Evolutionary conservation across 805 yeast genomes (phyloP), one percentile per base, ranked within the genome.

Genomic region (Cyberlindnera nakhonratchasimensis): DNA sequence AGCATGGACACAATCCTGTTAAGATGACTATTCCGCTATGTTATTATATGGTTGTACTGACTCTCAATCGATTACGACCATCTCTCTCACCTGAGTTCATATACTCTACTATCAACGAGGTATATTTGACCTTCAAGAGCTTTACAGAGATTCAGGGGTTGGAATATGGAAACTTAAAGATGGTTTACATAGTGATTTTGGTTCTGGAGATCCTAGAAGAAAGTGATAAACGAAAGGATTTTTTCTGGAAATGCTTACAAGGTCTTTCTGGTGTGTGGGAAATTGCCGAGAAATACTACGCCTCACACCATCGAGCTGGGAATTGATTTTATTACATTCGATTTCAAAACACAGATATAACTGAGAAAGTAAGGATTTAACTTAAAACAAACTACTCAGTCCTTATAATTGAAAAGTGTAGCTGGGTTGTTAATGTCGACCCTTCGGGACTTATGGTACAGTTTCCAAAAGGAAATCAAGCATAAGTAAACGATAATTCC

Each of bases 401-500:
- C 10, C 30, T 8, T 28, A 28, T 28, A 28, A 28, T 28, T 12
- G 30, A 10, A 10, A 28, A 28, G 30, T 10, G 16, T 11, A 7
- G 32, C 32, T 8, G n/a, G 32, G 32, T 11, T 14, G 32, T 29
- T 6, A 20, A 29, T 6, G 12, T 6, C 12, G 10, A 29, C 32
- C 12, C 20, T 29, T 12, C 16, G 18, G 6, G 32, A 11, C 20
- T 29, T 29, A 29, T 29, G 32, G 12, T 29, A 29, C 6, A 29
- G 8, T 20, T 29, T 29, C 32, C 32, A 29, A 12, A 29, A 29
- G 14, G 20, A 6, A 7, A 29, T 29, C 32, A 29, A 6, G 12
- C 6, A 5, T 10, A 29, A 20, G 12, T 29, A 29, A 16, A 12
- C 32, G 6, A 14, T 83, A 17, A 29, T 29, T 5, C 34, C 34